Conservation (phyloP, 208 protist genomes). For the Leptomonas pyrrhocoris region DNA sequence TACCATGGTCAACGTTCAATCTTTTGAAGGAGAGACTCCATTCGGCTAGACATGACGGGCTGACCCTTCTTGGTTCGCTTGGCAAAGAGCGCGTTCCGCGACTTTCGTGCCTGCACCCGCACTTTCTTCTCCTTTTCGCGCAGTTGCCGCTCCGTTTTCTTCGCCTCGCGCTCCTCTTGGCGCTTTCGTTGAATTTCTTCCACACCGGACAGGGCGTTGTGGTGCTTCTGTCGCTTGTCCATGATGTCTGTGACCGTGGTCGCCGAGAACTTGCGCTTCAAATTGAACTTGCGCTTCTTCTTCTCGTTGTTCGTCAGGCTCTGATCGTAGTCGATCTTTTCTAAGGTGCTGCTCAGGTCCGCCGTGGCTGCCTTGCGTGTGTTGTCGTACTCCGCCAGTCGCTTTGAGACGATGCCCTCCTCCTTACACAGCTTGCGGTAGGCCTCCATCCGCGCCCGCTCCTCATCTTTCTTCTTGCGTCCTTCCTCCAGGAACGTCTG, state of each 20-base stretch:
- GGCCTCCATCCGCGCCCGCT: constrained; percentile 86
- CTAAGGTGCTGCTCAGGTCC: constrained; percentile 49
- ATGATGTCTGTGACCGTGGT: constrained; percentile 72
- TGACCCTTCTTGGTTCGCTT: constrained; percentile 77
- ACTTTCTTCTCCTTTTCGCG: constrained; percentile 52
- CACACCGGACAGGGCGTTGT: constrained; percentile 61
- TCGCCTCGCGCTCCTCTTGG: constrained; percentile 53
- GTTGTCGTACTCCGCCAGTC: constrained; percentile 83
- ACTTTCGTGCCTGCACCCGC: constrained; percentile 53
- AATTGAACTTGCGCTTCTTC: constrained; percentile 83
- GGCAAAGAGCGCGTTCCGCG: constrained; percentile 59
- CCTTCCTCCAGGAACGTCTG: constrained; percentile 64
- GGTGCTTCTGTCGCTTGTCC: constrained; percentile 61
- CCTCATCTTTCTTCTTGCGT: constrained; percentile 72
- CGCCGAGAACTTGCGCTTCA: constrained; percentile 87
- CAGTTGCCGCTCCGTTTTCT: constrained; percentile 40
- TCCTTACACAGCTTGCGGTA: constrained; percentile 84
- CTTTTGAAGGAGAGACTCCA: constrained; percentile 77
- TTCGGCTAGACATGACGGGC: constrained; percentile 75
- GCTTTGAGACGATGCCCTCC: constrained; percentile 83
- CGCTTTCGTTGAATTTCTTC: constrained; percentile 60
- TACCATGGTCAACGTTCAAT: constrained; percentile 28
- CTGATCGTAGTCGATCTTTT: constrained; percentile 84
- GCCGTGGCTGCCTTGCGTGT: constrained; percentile 42
- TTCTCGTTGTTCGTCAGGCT: constrained; percentile 89